Evolutionary conservation across 2,329 filamentous ascomycete species (phyloP), one percentile per base, ranked within the genome.

Genomic region (Monosporascus ibericus): DNA sequence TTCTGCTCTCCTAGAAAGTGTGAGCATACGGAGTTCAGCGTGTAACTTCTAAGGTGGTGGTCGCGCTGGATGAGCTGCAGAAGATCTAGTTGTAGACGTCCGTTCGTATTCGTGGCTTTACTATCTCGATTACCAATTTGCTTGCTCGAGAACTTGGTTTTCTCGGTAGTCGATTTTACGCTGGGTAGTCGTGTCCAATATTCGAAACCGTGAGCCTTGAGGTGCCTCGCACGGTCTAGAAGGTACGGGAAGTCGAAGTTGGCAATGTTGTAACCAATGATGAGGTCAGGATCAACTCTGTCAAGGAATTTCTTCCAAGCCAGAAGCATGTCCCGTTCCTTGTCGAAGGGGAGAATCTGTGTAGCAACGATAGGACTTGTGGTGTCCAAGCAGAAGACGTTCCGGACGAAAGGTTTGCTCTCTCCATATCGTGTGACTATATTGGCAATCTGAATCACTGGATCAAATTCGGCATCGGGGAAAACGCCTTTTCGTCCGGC

Each of bases 201-300:
- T 6, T 94, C 88, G 60, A 99, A 99, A 0, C 80, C 81, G 2
- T 69, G 70, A 38, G 90, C 83, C 64, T 94, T 95, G 27, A 99
- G 77, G 66, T 95, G 85, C 59, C 81, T 89, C 9, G 92, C 94
- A 46, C 94, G 84, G 52, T 96, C 89, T 11, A 99, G 78, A 0
- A 99, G 81, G 66, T 99, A 99, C 0, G 92, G 92, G 58, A 99
- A 97, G 75, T 99, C 94, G 71, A 99, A 99, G 73, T 99, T 99
- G 66, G 89, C 77, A 72, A 95, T 99, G 70, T 99, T 99, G 84
- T 99, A 99, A 46, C 94, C 94, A 51, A 95, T 99, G 64, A 99
- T 96, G 58, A 99, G 88, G 72, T 99, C 94, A 0, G 94, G 92
- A 60, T 99, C 94, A 1, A 94, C 90, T 63, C 90, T 84, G 61